Evolutionary conservation across 768 basidiomycete species (phyloP), one percentile per base, ranked within the genome.

Genomic region (Hygrocybe coccinea): DNA sequence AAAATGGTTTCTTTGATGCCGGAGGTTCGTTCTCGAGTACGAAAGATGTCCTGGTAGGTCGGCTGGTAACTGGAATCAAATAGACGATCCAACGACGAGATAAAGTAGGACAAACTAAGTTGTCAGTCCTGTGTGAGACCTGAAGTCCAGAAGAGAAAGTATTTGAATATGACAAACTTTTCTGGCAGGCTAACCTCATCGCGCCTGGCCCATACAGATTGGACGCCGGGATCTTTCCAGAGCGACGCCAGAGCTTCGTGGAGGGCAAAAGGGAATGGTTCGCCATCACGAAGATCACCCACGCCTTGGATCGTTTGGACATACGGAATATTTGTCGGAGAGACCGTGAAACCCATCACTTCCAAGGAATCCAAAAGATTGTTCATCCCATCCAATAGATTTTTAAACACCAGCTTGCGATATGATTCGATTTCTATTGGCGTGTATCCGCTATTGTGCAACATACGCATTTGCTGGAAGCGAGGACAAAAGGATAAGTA

Each of bases 111-210:
- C 47, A 91, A 65, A 64, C 88, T 91, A 62, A 46, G 25, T n/a
- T 29, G 29, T 29, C 29, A 29, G n/a, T n/a, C n/a, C 25, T 52
- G 45, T 45, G 51, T 46, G 25, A 65, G 50, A 33, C 17, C 2
- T 38, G 44, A 51, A 44, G 24, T 50, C 14, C 44, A 38, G 62
- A 46, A 34, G 19, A 33, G 46, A 33, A 34, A 6, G 41, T 8
- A 1, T 17, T 24, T 35, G n/a, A 36, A 15, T 54, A 5, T 44
- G 39, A 36, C n/a, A 78, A 67, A 90, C 88, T 93, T 94, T 69
- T 95, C 94, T 4, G 92, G 92, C 53, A 95, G 69, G 2, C 91
- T 91, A 12, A 86, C 92, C 67, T 95, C 93, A 67, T 95, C 94
- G 2, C 91, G 91, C 54, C 91, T 72, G 19, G 76, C 77, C 72